phyloP scores from a whole-genome alignment of 1,139 yeast genomes.

The Geotrichum armillariae region DNA sequence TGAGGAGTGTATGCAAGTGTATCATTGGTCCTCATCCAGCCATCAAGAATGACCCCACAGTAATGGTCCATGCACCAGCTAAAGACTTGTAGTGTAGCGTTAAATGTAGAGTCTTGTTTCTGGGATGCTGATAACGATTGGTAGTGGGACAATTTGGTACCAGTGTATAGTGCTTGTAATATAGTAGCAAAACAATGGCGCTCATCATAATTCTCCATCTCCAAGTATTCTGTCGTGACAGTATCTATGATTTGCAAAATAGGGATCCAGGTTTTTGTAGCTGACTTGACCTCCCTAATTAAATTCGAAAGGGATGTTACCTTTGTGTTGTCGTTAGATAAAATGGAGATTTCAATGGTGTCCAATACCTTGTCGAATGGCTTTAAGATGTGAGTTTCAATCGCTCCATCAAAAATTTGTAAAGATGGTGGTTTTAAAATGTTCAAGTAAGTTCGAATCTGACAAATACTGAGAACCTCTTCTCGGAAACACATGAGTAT shows the following conservation, averaged over 20 bases:
- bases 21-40: conserved; percentile 11
- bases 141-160: neutral
- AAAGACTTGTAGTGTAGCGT: conserved; percentile 2
- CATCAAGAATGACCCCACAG: conserved; percentile 1
- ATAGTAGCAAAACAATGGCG: conserved; percentile 8
- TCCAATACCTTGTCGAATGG: neutral
- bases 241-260: conserved; percentile 5
- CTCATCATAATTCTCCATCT: neutral
- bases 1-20: neutral
- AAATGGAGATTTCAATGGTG: neutral
- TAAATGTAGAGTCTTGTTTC: neutral
- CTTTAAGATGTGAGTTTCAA: conserved; percentile 4
- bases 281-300: neutral
- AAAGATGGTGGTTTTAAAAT: conserved; percentile 1
- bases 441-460: conserved; percentile 2
- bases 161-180: neutral
- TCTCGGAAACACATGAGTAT: conserved; percentile 1
- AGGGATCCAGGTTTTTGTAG: conserved; percentile 10
- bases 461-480: neutral
- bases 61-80: conserved; percentile 10
- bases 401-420: conserved; percentile 13
- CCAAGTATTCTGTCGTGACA: neutral
- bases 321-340: neutral
- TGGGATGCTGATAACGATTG: neutral
- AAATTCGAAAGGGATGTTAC: neutral